Base-by-base conservation (phyloP, 1,284 basidiomycete species). In the Pseudozyma thailandica region DNA sequence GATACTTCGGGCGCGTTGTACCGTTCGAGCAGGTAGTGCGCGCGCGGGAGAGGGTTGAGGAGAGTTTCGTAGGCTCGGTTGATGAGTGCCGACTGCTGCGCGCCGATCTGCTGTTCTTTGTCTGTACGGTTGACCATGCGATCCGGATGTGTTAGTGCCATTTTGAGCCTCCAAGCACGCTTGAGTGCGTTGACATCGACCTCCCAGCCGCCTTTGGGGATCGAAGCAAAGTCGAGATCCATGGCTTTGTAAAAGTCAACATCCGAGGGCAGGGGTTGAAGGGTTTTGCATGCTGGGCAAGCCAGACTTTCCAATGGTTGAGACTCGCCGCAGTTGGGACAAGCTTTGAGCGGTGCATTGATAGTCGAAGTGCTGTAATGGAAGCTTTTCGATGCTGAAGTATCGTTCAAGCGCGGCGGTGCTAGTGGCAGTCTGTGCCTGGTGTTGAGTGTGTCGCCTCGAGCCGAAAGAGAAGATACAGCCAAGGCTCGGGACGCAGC, bases 51-150 rank as follows among this genome's bases (percentile, higher is more conserved):
- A 6, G 80, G 80, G n/a, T 75, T 59, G 25, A 62, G 52, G 7
- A 82, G 66, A 15, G 79, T 81, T 54, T 81, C 79, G 58, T 82
- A 82, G 1, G 80, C 80, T 18, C 76, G 75, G 49, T 82, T 82
- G 61, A 82, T 66, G 26, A 80, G 47, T 3, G 80, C 72, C 10
- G 73, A 76, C 41, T 82, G 80, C 54, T 78, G 72, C 4, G 72
- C 76, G 4, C 77, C 80, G 10, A 74, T 68, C 53, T 75, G 58
- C 52, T 79, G 77, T 50, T 80, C 79, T 31, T 76, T 65, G 8
- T 74, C 72, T 18, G 53, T 63, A 10, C 72, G 72, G 25, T 65
- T 57, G 9, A 63, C 71, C 66, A 82, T 79, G 6, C 78, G 72
- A 43, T 82, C 80, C 12, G 80, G 80, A 50, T 82, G 80, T 7